These are phyloP conservation scores for Gossypium ekmanianum DNA, from an alignment of 345 rosid species.

Conservation along the genomic window DNA sequence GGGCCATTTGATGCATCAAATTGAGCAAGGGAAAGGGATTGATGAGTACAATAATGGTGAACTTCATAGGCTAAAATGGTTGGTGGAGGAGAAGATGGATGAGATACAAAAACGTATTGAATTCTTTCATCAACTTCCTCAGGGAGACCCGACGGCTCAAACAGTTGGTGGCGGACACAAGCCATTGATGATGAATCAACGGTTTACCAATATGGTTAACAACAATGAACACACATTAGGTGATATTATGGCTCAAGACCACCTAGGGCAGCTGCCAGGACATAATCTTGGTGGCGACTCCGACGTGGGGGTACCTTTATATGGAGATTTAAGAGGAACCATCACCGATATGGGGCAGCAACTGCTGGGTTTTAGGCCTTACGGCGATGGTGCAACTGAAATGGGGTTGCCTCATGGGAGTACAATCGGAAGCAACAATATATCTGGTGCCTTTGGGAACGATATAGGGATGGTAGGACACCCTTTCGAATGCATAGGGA, in stretches of 20 bases:
- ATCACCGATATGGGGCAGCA: not conserved
- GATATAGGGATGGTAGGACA: not conserved
- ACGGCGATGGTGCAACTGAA: no score
- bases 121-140: constrained; percentile 5
- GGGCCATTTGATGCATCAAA: constrained; percentile 21
- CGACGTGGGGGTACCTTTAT: not conserved
- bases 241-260: not conserved
- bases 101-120: constrained; percentile 18
- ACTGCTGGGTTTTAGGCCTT: not conserved
- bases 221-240: no score
- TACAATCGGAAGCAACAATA: no score
- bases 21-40: not conserved
- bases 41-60: constrained; percentile 14
- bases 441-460: no score
- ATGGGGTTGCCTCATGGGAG: no score
- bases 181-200: not conserved
- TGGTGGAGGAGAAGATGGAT: constrained; percentile 24
- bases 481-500: not conserved
- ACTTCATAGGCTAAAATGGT: constrained; percentile 18
- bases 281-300: not conserved
- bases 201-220: constrained; percentile 1
- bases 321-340: not conserved
- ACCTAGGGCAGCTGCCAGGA: not conserved
- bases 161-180: not conserved
- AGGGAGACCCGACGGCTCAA: not conserved